Percentiles rank a stretch among this genome's conserved stretches.
These are phyloP conservation scores for Aurinia saxatilis DNA, from an alignment of 345 rosid species.

Conservation along the genomic window DNA sequence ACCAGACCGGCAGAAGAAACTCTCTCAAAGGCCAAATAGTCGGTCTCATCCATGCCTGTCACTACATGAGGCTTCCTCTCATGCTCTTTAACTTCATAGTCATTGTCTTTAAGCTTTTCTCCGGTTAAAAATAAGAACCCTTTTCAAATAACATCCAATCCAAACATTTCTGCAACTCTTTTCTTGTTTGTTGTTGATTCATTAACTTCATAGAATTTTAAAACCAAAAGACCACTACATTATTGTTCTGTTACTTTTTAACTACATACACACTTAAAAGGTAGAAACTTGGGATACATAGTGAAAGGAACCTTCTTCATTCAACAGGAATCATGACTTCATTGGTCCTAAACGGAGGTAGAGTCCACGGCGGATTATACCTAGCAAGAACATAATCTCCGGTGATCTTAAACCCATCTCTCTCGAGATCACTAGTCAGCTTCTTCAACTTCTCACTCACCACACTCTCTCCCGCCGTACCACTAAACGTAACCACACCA, in stretches of 20 bases:
- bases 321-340: conserved; percentile 76
- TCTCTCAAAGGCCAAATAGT: conserved; percentile 35
- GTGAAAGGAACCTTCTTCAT: conserved; percentile 23
- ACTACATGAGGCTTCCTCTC: conserved; percentile 33
- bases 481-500: conserved; percentile 66
- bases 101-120: conserved; percentile 25
- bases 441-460: conserved; percentile 66
- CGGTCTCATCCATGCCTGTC: conserved; percentile 33
- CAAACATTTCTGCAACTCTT: background rate
- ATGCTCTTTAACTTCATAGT: conserved; percentile 29
- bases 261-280: conserved; percentile 11
- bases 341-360: conserved; percentile 69
- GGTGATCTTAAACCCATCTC: conserved; percentile 57
- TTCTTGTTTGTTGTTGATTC: background rate
- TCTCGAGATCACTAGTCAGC: conserved; percentile 54
- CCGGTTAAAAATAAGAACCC: conserved; percentile 11
- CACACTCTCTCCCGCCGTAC: conserved; percentile 48
- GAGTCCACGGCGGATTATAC: conserved; percentile 89
- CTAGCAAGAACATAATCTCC: conserved; percentile 68
- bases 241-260: background rate
- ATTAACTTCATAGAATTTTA: background rate
- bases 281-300: background rate
- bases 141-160: background rate
- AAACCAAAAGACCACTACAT: conserved; percentile 2
- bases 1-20: conserved; percentile 29